Base-by-base conservation (phyloP, 805 yeast species). In the Hanseniaspora jakobsenii region DNA sequence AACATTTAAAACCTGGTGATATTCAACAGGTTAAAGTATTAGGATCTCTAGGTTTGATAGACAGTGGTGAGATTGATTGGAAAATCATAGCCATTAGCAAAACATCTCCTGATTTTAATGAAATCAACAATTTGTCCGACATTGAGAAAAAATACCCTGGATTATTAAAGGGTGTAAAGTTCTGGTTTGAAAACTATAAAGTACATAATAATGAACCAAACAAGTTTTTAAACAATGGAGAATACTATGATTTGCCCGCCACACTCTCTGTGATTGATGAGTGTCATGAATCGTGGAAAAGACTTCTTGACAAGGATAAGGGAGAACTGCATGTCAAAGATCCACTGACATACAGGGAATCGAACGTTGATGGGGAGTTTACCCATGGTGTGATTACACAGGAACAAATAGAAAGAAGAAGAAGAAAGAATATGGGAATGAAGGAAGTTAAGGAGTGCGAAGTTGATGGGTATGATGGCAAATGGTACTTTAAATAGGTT, bases 51-150 rank as follows among this genome's bases (percentile, higher is more conserved):
- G 91, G 86, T 4, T 65, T 82, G 54, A 75, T 82, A 48, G 93
- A 82, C 55, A 96, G 87, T 63, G 96, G 95, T 53, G 98, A 91
- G 66, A 72, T 94, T 48, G 98, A 89, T 66, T 89, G 97, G 97
- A 84, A 84, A 64, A 69, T 84, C 26, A 73, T 84, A 48, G 84
- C 72, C 16, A 79, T 84, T 47, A 78, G 79, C 55, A 65, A 68
- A 24, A 65, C 70, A 43, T 93, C 83, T 59, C 79, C 82, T 36
- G 57, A 79, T 56, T 78, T 84, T 19, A 48, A 66, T 5, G 66
- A 73, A 51, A 59, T 84, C 47, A 66, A 77, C 54, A 77, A 72
- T 57, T 69, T 84, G 36, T 66, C 67, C 49, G 94, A 83, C 61
- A 83, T 84, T 23, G 76, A 77, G 48, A 60, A 61, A 21, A 65